Evolutionary conservation across 257 asterid genomes (phyloP).

Genomic region (Nicotiana benthamiana): DNA sequence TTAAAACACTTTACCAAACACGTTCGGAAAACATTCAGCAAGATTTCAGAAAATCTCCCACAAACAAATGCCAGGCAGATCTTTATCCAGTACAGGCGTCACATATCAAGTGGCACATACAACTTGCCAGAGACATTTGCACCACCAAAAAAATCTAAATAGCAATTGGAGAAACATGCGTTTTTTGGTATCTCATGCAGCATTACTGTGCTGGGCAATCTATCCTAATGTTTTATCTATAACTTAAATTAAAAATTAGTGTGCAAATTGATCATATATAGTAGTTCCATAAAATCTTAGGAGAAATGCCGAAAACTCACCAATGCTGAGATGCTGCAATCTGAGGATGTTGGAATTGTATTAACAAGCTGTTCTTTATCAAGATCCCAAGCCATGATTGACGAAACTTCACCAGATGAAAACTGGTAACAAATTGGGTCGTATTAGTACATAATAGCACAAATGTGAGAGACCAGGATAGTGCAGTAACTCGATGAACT

Average conservation of each 20-base stretch:
- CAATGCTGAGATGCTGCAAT: conserved; percentile 84
- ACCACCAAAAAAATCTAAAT: not conserved
- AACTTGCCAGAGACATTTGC: not conserved
- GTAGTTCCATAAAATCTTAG: not conserved
- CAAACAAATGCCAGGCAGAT: not conserved
- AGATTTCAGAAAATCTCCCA: not conserved
- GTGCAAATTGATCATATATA: not conserved
- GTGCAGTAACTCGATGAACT: not conserved
- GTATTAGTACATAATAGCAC: conserved; percentile 1
- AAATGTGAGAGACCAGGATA: not conserved
- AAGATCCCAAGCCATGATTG: conserved; percentile 96
- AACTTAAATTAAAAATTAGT: not conserved
- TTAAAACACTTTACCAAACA: not conserved
- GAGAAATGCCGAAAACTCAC: conserved; percentile 33
- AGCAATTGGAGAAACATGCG: not conserved
- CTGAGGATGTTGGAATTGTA: conserved; percentile 67
- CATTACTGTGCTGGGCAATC: not conserved
- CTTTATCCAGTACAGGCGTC: not conserved
- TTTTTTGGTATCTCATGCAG: not conserved
- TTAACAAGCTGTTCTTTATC: conserved; percentile 87
- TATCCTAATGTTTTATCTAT: not conserved
- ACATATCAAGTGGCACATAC: not conserved
- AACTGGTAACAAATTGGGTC: conserved; percentile 36
- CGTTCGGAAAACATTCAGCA: not conserved
- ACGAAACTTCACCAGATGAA: conserved; percentile 79